Evolutionary conservation across 139 green algal species (phyloP), one percentile per base, ranked within the genome.

Genomic region (Zygnema circumcarinatum): DNA sequence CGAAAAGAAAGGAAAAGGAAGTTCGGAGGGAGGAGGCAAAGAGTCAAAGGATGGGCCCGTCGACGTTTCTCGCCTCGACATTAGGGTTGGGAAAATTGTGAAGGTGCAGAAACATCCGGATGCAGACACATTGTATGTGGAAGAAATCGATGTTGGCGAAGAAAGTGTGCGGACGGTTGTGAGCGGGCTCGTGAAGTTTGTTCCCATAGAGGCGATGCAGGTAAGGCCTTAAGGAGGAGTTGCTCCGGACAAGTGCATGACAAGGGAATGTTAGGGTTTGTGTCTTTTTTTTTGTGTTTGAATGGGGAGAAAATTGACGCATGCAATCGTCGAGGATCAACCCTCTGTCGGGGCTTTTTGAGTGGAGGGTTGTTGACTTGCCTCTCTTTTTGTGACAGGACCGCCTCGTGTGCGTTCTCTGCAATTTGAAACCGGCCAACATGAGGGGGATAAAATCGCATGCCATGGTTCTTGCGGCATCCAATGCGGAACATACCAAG

Each of bases 141-240:
- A 99, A 91, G 88, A 98, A 86, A 98, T 99, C 20, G 96, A 99
- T 74, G 33, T 99, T 1, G 97, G 96, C 1, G 96, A 98, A 90
- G 95, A 52, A 2, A 73, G 62, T 2, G 73, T 69, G 62, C 83
- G 92, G 1, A 92, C 91, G n/a, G 95, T 98, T 3, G 94, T 98
- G 0, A 95, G 88, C 1, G 96, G 96, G 1, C 92, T 98, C n/a
- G 96, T 97, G 3, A 98, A 98, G 88, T 94, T 94, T 93, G 94
- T 98, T 53, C 92, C 95, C 1, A 90, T 96, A 84, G 94, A 97
- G 56, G 33, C 94, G 74, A 92, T 94, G 88, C 74, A 88, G 83
- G 85, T 90, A 32, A 36, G 76, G n/a, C 2, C 22, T 80, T n/a
- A n/a, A n/a, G n/a, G n/a, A n/a, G n/a, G n/a, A n/a, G n/a, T n/a